Base-by-base conservation (phyloP, 176 grass and related monocot species). In the Avena sativa region DNA sequence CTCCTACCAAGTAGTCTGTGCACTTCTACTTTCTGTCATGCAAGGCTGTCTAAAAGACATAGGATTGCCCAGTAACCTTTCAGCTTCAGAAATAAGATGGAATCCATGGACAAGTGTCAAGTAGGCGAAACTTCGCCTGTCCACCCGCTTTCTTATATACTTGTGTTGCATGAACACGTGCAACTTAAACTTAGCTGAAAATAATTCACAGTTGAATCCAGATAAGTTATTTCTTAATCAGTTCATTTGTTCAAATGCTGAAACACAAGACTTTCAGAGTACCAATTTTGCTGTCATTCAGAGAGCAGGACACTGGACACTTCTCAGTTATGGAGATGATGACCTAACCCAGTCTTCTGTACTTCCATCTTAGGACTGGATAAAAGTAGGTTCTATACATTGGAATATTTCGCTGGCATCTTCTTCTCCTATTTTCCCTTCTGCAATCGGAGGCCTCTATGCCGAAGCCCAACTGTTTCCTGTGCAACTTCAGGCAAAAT, bases 71-170 rank as follows among this genome's bases (percentile, higher is more conserved):
- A 3, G 44, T 23, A 49, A 76, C 15, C n/a, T 8, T 76, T 51
- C 28, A 17, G 49, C 34, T 66, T 53, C 57, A n/a, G 12, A 8
- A 15, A 46, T 58, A 40, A 56, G 36, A 38, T 58, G 26, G n/a
- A 83, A 46, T 83, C 65, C 11, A 57, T 77, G 49, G 59, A 65
- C 71, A 83, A 67, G 57, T 74, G 50, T 30, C 44, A 74, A 50
- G 44, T 60, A 49, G 36, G 67, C 69, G 6, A 44, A 32, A 34
- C 32, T 50, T 58, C 0, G 7, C 57, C 7, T 26, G 59, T 50
- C 75, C 12, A 79, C 46, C 19, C 63, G 20, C 5, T 12, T 12
- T 63, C 6, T 63, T 80, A 48, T 9, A 48, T 8, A 48, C 46
- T 48, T 44, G 43, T 6, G 8, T 44, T 44, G 43, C 43, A 44